Percentiles rank a stretch among this genome's conserved stretches.
Evolutionary conservation across 2,329 filamentous ascomycete genomes (phyloP).

Genomic region (Apiospora pterosperma): DNA sequence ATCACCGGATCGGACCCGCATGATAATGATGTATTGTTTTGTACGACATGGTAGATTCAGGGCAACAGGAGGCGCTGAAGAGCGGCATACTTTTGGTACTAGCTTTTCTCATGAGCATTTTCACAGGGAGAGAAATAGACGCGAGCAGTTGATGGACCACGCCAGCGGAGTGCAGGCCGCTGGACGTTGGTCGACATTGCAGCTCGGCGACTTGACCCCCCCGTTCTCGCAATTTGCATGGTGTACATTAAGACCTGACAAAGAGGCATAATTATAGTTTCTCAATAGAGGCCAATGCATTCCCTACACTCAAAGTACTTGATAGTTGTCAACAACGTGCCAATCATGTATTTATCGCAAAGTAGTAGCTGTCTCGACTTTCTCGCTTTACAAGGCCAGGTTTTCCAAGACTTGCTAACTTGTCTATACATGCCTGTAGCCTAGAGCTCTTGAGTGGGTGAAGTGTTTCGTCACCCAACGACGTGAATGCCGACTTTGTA

Average conservation of each 20-base stretch:
- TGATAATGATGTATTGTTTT: slow-evolving; percentile 5
- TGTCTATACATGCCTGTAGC: too few relatives aligned
- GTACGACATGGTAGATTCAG: slow-evolving; percentile 3
- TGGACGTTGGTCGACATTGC: neutral
- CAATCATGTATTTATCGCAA: too few relatives aligned
- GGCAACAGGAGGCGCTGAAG: neutral
- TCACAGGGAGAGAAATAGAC: neutral
- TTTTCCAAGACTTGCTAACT: neutral
- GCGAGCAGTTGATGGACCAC: neutral
- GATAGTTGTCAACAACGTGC: neutral
- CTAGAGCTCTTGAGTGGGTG: too few relatives aligned
- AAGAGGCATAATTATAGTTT: neutral
- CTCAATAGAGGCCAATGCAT: neutral
- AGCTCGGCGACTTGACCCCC: neutral
- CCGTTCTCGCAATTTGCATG: neutral
- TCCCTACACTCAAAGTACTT: neutral
- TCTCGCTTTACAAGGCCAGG: neutral
- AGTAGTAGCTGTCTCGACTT: neutral
- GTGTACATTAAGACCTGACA: neutral
- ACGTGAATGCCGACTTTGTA: too few relatives aligned
- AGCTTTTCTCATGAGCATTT: slow-evolving; percentile 1
- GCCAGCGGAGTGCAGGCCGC: slow-evolving; percentile 4
- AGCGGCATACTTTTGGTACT: neutral
- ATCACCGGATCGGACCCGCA: neutral
- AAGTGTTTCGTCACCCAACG: too few relatives aligned